These are phyloP conservation scores for Solanum ahanhuiri DNA, from an alignment of 257 asterid species.

Conservation along the genomic window DNA sequence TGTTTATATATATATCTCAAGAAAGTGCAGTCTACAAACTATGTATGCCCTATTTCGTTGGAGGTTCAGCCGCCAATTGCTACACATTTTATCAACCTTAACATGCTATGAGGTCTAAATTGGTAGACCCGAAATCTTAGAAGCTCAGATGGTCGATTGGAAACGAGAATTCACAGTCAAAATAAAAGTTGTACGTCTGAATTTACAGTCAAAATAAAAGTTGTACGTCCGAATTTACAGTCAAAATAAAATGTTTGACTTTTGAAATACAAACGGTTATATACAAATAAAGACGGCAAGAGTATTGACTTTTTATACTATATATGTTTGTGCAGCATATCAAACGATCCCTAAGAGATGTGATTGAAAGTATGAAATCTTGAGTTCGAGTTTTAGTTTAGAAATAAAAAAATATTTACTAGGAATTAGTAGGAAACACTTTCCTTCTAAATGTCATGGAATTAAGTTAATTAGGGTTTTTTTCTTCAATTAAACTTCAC, in stretches of 20 bases:
- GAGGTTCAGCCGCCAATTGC: background rate
- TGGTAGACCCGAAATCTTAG: no score
- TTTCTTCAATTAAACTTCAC: background rate
- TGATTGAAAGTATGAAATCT: no score
- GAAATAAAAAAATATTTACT: no score
- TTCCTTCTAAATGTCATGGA: background rate
- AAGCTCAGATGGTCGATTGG: accelerated
- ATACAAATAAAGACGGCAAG: accelerated
- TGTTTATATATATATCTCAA: background rate
- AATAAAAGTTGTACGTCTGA: no score
- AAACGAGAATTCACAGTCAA: accelerated
- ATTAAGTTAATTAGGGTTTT: background rate
- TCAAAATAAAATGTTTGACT: no score
- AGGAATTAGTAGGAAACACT: no score
- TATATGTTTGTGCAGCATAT: no score
- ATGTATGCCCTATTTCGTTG: background rate
- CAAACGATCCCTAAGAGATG: no score
- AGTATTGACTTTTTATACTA: no score
- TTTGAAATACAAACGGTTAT: no score
- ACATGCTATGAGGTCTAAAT: background rate
- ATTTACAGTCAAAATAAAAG: no score
- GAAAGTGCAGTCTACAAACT: background rate
- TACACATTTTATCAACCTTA: background rate
- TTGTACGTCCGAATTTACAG: accelerated
- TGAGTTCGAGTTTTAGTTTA: background rate